These are phyloP conservation scores for Agaricus blazei DNA, from an alignment of 768 basidiomycete genomes.

Conservation along the genomic window DNA sequence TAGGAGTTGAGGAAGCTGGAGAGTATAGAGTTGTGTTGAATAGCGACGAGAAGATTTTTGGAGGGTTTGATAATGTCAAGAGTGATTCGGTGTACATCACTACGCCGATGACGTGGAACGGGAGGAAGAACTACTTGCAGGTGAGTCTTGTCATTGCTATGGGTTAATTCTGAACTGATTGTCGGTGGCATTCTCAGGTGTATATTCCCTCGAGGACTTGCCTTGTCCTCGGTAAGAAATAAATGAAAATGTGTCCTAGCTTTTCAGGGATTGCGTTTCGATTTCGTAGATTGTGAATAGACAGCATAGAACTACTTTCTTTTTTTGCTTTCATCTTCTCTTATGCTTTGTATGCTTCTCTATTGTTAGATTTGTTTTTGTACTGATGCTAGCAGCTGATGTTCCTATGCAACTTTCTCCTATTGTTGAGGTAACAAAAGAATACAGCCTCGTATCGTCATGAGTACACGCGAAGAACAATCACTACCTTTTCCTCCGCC, in stretches of 20 bases:
- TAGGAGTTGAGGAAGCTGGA: conserved; percentile 82
- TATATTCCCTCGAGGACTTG: conserved; percentile 68
- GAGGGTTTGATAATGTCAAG: conserved; percentile 82
- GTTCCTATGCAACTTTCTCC: neutral
- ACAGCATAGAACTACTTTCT: too few species aligned
- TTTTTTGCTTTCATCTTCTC: too few species aligned
- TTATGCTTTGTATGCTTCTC: too few species aligned
- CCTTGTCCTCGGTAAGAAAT: conserved; percentile 53
- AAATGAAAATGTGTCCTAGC: neutral
- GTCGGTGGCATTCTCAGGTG: conserved; percentile 35
- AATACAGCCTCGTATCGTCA: too few species aligned
- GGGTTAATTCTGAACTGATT: neutral
- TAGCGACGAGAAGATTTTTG: conserved; percentile 84
- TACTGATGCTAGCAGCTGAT: too few species aligned
- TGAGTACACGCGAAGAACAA: too few species aligned
- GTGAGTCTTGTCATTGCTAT: conserved; percentile 32
- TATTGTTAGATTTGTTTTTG: too few species aligned
- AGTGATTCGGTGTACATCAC: conserved; percentile 68
- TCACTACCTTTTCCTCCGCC: conserved; percentile 52
- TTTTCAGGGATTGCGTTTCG: too few species aligned
- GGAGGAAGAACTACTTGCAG: conserved; percentile 86
- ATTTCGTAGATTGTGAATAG: too few species aligned
- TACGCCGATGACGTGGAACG: conserved; percentile 86
- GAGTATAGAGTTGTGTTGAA: conserved; percentile 78
- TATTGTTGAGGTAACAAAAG: neutral